Base-by-base conservation (phyloP, 371 early-diverging fungal genomes). In the Phascolomyces articulosus region DNA sequence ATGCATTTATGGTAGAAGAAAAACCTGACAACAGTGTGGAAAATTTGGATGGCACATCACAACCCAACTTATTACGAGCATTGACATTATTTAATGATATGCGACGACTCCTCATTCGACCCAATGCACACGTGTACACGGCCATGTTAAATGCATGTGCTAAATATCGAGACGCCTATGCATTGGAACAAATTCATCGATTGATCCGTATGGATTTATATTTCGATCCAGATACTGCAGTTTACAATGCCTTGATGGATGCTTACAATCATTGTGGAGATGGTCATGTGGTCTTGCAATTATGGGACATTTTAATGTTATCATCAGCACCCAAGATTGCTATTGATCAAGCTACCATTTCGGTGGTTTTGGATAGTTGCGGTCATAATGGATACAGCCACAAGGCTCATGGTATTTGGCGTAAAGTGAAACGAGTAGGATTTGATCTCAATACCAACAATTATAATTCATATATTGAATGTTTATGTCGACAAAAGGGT, bases 381-480 rank as follows among this genome's bases (percentile, higher is more conserved):
- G 75, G 69, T n/a, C 66, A 67, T 41, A 67, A 83, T 62, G 75
- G 75, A 0, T 54, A 66, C 3, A 51, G 54, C 1, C 38, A 68
- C 4, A 49, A 62, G n/a, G 80, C 78, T 4, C 62, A 38, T 0
- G 62, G 34, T 9, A 77, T 83, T 34, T 79, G 80, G 83, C 38
- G 64, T 4, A 65, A 40, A 31, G 40, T 78, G 13, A 64, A 70
- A 21, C 64, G 48, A 4, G 24, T 55, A 4, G 31, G 62, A 0
- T 73, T 77, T 24, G 44, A 59, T 2, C 55, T 78, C 1, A 78
- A 80, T 34, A 71, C 73, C 40, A 80, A 80, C 48, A 77, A 78
- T 41, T 80, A 73, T 47, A 77, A 66, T 26, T 80, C 83, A 1
- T 83, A 77, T 55, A 71, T 83, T 8, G 83, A 83, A 55, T 78